Evolutionary conservation across 2,329 filamentous ascomycete genomes (phyloP).

Genomic region (Colletotrichum spinosum): DNA sequence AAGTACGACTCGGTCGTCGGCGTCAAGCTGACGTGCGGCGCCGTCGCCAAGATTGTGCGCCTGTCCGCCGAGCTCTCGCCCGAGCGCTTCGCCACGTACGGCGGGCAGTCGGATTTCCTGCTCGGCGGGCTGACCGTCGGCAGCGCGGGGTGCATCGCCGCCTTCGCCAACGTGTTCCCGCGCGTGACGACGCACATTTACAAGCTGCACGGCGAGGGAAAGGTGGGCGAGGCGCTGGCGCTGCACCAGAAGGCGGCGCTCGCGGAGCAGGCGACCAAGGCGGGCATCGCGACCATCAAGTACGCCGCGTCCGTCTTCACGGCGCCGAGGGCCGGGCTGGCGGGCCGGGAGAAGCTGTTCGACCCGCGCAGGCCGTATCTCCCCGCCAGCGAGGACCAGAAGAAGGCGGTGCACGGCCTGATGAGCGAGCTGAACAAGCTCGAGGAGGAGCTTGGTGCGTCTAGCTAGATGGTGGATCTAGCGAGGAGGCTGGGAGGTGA

Average conservation of each 20-base stretch:
- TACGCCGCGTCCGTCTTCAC: slow-evolving; percentile 73
- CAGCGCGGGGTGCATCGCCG: slow-evolving; percentile 70
- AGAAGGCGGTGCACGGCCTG: slow-evolving; percentile 52
- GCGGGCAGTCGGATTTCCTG: slow-evolving; percentile 80
- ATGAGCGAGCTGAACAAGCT: slow-evolving; percentile 59
- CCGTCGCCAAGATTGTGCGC: slow-evolving; percentile 77
- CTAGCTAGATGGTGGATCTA: slow-evolving; percentile 10
- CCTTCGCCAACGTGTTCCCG: slow-evolving; percentile 72
- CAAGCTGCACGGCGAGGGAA: slow-evolving; percentile 68
- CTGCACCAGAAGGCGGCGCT: slow-evolving; percentile 72
- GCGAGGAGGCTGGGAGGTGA: not conserved
- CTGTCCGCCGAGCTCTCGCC: slow-evolving; percentile 63
- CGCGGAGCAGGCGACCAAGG: slow-evolving; percentile 74
- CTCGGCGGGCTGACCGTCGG: slow-evolving; percentile 70
- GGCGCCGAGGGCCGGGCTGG: slow-evolving; percentile 69
- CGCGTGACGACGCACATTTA: slow-evolving; percentile 69
- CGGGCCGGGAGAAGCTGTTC: slow-evolving; percentile 68
- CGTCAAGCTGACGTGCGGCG: slow-evolving; percentile 75
- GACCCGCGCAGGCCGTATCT: slow-evolving; percentile 72
- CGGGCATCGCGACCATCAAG: slow-evolving; percentile 75
- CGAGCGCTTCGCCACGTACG: slow-evolving; percentile 74
- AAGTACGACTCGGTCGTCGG: slow-evolving; percentile 67
- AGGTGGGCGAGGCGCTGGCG: slow-evolving; percentile 66
- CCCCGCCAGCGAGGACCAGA: slow-evolving; percentile 55
- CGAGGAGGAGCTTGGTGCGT: slow-evolving; percentile 45